phyloP scores from a whole-genome alignment of 1,284 basidiomycete species.

The Pisolithus thermaeus region DNA sequence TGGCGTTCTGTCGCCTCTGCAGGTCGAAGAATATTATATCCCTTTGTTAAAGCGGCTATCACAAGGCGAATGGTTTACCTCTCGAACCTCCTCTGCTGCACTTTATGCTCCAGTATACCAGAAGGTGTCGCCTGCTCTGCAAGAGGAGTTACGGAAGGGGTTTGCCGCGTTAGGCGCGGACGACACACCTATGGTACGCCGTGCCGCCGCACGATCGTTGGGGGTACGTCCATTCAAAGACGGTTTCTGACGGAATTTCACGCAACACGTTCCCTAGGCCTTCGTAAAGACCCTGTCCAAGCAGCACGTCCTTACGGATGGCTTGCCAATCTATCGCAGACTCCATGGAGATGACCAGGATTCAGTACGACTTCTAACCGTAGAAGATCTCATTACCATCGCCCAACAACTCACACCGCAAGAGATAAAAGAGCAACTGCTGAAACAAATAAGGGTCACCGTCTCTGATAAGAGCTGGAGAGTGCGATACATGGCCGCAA shows the following conservation, averaged over 20 bases:
- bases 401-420: conserved; percentile 78
- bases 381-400: conserved; percentile 94
- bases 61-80: conserved; percentile 99
- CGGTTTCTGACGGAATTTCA: conserved; percentile 5
- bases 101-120: conserved; percentile 93
- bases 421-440: conserved; percentile 88
- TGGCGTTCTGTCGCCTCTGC: conserved; percentile 67
- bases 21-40: conserved; percentile 90
- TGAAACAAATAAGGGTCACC: conserved; percentile 83
- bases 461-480: conserved; percentile 98
- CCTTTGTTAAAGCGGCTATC: conserved; percentile 89
- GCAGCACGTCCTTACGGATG: conserved; percentile 81
- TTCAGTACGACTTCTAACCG: conserved; percentile 93
- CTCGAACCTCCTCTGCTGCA: conserved; percentile 91
- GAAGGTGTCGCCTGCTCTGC: conserved; percentile 65
- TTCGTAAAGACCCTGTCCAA: conserved; percentile 75
- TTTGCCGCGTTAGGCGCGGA: conserved; percentile 84
- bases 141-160: conserved; percentile 88
- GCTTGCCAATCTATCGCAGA: conserved; percentile 90
- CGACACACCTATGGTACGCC: conserved; percentile 98
- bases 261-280: conserved; percentile 40
- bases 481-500: conserved; percentile 98
- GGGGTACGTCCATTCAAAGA: conserved; percentile 56
- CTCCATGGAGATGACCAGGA: conserved; percentile 97
- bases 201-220: conserved; percentile 95